Conservation (phyloP, 2,329 filamentous ascomycete species). For the Apiospora pterosperma region DNA sequence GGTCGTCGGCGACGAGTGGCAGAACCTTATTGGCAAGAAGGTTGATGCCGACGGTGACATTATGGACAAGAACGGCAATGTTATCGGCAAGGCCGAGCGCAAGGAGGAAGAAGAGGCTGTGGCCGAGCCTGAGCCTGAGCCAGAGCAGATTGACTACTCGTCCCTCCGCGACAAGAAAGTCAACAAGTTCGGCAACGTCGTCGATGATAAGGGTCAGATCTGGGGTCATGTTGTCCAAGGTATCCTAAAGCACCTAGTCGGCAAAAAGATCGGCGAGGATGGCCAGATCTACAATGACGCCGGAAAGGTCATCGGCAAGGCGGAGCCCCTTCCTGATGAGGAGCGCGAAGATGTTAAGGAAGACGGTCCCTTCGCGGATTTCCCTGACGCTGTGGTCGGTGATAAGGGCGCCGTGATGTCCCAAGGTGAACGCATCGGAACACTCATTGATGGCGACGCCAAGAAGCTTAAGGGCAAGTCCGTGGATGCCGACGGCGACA, state of each 20-base stretch:
- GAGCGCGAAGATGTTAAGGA: slow-evolving; percentile 48
- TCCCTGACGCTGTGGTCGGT: slow-evolving; percentile 51
- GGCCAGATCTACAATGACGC: slow-evolving; percentile 70
- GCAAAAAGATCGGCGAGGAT: slow-evolving; percentile 61
- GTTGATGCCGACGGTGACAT: slow-evolving; percentile 34
- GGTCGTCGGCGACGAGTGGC: slow-evolving; percentile 33
- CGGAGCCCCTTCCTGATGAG: slow-evolving; percentile 57
- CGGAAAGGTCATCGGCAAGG: slow-evolving; percentile 65
- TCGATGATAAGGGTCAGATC: slow-evolving; percentile 48
- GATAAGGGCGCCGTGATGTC: slow-evolving; percentile 50
- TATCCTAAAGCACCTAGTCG: slow-evolving; percentile 59
- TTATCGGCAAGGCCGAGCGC: slow-evolving; percentile 31
- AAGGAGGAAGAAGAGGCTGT: slow-evolving; percentile 29
- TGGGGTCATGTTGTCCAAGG: slow-evolving; percentile 64
- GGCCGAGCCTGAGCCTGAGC: slow-evolving; percentile 24
- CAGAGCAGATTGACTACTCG: slow-evolving; percentile 41
- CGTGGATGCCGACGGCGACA: slow-evolving; percentile 67
- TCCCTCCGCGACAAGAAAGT: slow-evolving; percentile 51
- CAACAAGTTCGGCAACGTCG: slow-evolving; percentile 57
- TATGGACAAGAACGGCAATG: slow-evolving; percentile 31
- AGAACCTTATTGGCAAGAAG: slow-evolving; percentile 31
- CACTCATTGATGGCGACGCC: slow-evolving; percentile 60
- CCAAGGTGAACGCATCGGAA: slow-evolving; percentile 54
- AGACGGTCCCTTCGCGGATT: slow-evolving; percentile 54
- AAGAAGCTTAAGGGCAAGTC: slow-evolving; percentile 62